A percentile compares a stretch with the other conserved stretches of the same genome.
These are phyloP conservation scores for Coemansia sp. DNA, from an alignment of 192 early-diverging fungal species.

Conservation along the genomic window DNA sequence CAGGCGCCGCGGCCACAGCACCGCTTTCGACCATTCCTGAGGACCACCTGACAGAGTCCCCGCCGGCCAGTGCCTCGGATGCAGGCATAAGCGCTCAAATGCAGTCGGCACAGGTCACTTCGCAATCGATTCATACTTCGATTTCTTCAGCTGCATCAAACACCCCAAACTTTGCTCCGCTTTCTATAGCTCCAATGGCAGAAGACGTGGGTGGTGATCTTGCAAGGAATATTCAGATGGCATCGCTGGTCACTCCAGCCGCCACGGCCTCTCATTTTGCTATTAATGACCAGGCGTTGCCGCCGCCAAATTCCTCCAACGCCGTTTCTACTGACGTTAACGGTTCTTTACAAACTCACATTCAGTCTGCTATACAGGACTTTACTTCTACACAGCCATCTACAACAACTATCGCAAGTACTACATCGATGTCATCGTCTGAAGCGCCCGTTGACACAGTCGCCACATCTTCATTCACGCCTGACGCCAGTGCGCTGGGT, in stretches of 20 bases:
- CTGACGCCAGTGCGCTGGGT: neutral
- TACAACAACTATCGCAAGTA: neutral
- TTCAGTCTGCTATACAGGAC: neutral
- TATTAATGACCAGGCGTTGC: neutral
- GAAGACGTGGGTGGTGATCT: slow-evolving; percentile 1
- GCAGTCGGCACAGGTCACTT: slow-evolving; percentile 9
- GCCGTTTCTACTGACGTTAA: neutral
- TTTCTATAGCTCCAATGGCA: neutral
- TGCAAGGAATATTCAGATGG: slow-evolving; percentile 8
- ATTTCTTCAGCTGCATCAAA: neutral
- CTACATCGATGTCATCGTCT: neutral
- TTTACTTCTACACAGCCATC: neutral
- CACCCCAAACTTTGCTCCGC: slow-evolving; percentile 5
- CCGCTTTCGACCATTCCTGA: neutral
- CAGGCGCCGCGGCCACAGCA: neutral
- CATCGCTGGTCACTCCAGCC: slow-evolving; percentile 2
- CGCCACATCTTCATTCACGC: neutral
- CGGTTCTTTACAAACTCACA: slow-evolving; percentile 1
- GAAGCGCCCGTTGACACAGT: neutral
- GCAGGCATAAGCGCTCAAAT: slow-evolving; percentile 1
- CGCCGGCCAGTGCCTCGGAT: neutral
- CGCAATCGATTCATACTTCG: slow-evolving; percentile 10
- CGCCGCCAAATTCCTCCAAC: neutral
- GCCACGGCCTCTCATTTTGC: slow-evolving; percentile 5
- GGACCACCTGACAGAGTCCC: slow-evolving; percentile 1